Percentiles rank a stretch among this genome's conserved stretches.
phyloP scores from a whole-genome alignment of 2,329 filamentous ascomycete species.

The Fusarium sp. region DNA sequence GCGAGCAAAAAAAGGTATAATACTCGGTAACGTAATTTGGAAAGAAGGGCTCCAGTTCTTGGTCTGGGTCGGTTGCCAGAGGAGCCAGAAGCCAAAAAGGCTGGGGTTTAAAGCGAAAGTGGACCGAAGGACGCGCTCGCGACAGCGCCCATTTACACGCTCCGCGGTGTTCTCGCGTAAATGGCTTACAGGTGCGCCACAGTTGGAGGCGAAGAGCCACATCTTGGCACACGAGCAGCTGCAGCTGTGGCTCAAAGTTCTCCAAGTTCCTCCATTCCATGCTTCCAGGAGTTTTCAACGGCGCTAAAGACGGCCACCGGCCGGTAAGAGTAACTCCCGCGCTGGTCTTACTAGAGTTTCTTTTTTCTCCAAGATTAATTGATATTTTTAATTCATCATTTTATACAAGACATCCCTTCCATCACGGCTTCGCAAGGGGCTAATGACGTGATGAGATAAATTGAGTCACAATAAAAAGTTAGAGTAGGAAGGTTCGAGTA shows the following conservation, averaged over 20 bases:
- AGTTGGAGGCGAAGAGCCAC: not conserved
- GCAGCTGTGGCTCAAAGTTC: slow-evolving; percentile 17
- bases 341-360: slow-evolving; percentile 2
- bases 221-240: slow-evolving; percentile 9
- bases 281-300: not conserved
- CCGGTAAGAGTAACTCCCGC: not conserved
- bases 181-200: slow-evolving; percentile 5
- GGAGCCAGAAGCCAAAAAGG: slow-evolving; percentile 32
- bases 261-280: not conserved
- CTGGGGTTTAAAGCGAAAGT: slow-evolving; percentile 46
- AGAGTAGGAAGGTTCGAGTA: not conserved
- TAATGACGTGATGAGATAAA: slow-evolving; percentile 38
- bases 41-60: slow-evolving; percentile 24
- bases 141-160: slow-evolving; percentile 26
- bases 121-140: slow-evolving; percentile 44
- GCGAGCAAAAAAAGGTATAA: slow-evolving; percentile 8
- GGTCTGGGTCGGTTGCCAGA: slow-evolving; percentile 32
- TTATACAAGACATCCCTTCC: slow-evolving; percentile 15
- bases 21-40: not conserved
- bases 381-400: slow-evolving; percentile 1
- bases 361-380: slow-evolving; percentile 7
- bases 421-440: slow-evolving; percentile 40
- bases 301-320: slow-evolving; percentile 24
- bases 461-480: not conserved
- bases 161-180: slow-evolving; percentile 46